Evolutionary conservation across 2,329 filamentous ascomycete genomes (phyloP).

Genomic region (Arthroderma sp.): DNA sequence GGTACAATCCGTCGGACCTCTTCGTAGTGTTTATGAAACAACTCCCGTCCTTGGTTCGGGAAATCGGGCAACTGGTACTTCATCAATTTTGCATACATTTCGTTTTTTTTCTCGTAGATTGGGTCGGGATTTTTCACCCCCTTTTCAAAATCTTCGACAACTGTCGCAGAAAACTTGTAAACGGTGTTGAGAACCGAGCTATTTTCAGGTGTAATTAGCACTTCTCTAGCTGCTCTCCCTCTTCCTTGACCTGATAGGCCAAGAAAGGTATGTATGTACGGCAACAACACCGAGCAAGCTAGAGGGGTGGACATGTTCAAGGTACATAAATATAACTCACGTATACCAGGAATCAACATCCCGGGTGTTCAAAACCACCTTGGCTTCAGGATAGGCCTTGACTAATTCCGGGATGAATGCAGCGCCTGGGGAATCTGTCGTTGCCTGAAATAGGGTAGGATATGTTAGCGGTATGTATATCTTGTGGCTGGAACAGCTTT

Average conservation of each 20-base stretch:
- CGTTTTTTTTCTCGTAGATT: constrained; percentile 58
- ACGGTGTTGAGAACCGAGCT: constrained; percentile 1
- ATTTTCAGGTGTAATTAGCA: background rate
- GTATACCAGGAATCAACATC: constrained; percentile 50
- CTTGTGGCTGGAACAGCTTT: background rate
- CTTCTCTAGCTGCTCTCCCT: too few species aligned
- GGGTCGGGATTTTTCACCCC: constrained; percentile 55
- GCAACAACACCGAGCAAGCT: too few species aligned
- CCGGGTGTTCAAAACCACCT: constrained; percentile 54
- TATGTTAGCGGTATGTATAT: background rate
- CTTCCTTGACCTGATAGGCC: too few species aligned
- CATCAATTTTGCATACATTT: constrained; percentile 48
- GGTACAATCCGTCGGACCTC: constrained; percentile 38
- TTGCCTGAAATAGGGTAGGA: constrained; percentile 33
- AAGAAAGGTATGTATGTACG: too few species aligned
- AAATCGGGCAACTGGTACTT: constrained; percentile 37
- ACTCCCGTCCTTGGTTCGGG: constrained; percentile 48
- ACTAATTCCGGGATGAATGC: constrained; percentile 58
- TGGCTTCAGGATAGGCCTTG: constrained; percentile 58
- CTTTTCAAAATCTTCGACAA: constrained; percentile 41
- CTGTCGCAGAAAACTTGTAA: background rate
- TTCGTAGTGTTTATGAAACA: constrained; percentile 45
- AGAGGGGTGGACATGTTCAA: too few species aligned
- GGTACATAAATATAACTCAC: background rate
- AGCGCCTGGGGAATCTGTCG: constrained; percentile 56